These are phyloP conservation scores for Boletus rex-veris DNA, from an alignment of 768 basidiomycete species.

Conservation along the genomic window DNA sequence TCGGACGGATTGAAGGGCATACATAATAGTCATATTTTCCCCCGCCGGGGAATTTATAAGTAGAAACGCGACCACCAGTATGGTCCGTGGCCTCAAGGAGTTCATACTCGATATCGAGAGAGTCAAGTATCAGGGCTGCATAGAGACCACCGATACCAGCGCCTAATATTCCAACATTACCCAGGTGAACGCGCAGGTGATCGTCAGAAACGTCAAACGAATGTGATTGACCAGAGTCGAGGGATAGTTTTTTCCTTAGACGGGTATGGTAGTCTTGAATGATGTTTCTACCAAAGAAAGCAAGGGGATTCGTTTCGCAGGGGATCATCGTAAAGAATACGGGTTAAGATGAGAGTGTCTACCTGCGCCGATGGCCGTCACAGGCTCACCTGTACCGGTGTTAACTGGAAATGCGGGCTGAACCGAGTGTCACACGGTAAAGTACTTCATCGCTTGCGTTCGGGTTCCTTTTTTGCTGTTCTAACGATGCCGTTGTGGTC, in stretches of 20 bases:
- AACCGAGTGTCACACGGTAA: too few relatives aligned
- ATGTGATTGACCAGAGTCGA: background rate
- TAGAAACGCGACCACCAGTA: constrained; percentile 43
- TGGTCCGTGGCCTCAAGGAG: constrained; percentile 42
- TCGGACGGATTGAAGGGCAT: background rate
- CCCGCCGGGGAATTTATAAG: constrained; percentile 36
- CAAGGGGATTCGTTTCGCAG: constrained; percentile 2
- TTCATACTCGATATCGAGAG: constrained; percentile 40
- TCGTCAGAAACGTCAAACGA: background rate
- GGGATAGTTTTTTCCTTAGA: background rate
- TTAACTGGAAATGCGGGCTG: too few relatives aligned
- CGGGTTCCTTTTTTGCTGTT: too few relatives aligned
- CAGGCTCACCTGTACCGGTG: too few relatives aligned
- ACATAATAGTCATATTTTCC: constrained; percentile 37
- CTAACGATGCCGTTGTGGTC: too few relatives aligned
- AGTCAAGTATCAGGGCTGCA: constrained; percentile 43
- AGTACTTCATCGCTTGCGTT: too few relatives aligned
- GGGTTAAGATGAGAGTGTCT: too few relatives aligned
- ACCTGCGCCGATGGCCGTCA: too few relatives aligned
- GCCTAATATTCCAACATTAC: constrained; percentile 17
- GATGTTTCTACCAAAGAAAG: constrained; percentile 10
- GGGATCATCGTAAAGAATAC: background rate
- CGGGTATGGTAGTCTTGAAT: constrained; percentile 7
- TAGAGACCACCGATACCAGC: constrained; percentile 36
- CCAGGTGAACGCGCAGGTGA: background rate